Percentiles rank a stretch among this genome's conserved stretches.
Evolutionary conservation across 345 rosid species (phyloP).

Genomic region (Kandelia obovata): DNA sequence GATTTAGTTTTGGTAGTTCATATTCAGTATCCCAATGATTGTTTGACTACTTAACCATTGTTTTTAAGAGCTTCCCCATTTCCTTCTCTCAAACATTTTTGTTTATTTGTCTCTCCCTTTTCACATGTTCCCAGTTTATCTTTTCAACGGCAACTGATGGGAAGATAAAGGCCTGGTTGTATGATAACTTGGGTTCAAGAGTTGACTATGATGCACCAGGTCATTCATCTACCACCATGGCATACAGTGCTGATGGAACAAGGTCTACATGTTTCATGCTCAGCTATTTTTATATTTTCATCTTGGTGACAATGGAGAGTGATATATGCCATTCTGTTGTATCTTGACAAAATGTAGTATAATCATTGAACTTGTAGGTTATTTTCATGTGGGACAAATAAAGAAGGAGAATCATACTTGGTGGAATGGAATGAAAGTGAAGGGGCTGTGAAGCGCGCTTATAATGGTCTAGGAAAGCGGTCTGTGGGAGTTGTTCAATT

Average conservation of each 20-base stretch:
- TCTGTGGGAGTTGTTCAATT: constrained; percentile 73
- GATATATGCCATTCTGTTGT: constrained; percentile 3
- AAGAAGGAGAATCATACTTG: constrained; percentile 71
- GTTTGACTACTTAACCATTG: background rate
- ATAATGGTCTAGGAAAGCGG: constrained; percentile 68
- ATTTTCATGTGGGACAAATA: constrained; percentile 79
- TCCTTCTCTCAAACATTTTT: too few relatives aligned
- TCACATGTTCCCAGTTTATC: constrained; percentile 46
- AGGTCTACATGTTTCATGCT: constrained; percentile 43
- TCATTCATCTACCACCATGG: constrained; percentile 65
- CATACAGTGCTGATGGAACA: constrained; percentile 76
- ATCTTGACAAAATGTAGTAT: constrained; percentile 12
- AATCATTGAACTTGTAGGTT: constrained; percentile 39
- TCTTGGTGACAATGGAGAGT: constrained; percentile 2
- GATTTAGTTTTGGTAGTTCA: too few relatives aligned
- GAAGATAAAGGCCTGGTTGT: constrained; percentile 85
- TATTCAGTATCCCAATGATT: background rate
- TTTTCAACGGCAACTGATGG: constrained; percentile 79
- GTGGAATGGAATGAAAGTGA: constrained; percentile 95
- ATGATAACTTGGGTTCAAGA: constrained; percentile 65
- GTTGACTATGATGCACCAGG: constrained; percentile 87
- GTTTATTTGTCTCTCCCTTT: background rate
- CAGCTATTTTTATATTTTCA: constrained; percentile 7
- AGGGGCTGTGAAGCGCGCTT: constrained; percentile 62
- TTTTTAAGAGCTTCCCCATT: too few relatives aligned